Conservation (phyloP, 2,329 filamentous ascomycete genomes). For the Fusarium citri region DNA sequence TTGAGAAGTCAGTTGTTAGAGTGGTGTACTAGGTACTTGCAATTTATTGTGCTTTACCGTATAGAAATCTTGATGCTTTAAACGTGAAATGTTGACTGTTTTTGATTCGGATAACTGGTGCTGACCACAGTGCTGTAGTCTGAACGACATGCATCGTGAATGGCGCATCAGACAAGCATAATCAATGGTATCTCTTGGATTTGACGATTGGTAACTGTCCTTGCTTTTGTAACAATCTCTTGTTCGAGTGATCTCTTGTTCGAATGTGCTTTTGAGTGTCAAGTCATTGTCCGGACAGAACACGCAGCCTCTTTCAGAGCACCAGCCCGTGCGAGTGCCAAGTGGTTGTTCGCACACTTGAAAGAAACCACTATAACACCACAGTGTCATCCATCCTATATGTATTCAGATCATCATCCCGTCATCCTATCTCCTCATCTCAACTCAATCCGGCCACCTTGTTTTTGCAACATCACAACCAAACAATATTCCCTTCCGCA, state of each 20-base stretch:
- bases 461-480: not conserved
- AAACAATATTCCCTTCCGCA: not conserved
- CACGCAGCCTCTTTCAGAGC: not conserved
- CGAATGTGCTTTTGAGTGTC: not conserved
- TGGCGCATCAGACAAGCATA: not conserved
- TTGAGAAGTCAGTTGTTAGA: not conserved
- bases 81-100: not conserved
- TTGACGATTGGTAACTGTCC: not conserved
- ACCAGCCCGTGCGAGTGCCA: not conserved
- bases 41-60: not conserved
- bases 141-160: not conserved
- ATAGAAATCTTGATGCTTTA: accelerated
- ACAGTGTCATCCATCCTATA: not conserved
- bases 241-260: not conserved
- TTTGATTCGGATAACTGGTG: not conserved
- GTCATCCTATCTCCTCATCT: accelerated
- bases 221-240: not conserved
- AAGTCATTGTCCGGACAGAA: not conserved
- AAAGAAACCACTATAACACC: not conserved
- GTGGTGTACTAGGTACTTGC: not conserved
- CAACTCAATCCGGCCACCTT: not conserved
- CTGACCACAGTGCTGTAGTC: not conserved
- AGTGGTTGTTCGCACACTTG: not conserved
- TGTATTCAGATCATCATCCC: not conserved
- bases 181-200: too few species aligned